phyloP scores from a whole-genome alignment of 2,329 filamentous ascomycete species.

The Epichloe amarillans region DNA sequence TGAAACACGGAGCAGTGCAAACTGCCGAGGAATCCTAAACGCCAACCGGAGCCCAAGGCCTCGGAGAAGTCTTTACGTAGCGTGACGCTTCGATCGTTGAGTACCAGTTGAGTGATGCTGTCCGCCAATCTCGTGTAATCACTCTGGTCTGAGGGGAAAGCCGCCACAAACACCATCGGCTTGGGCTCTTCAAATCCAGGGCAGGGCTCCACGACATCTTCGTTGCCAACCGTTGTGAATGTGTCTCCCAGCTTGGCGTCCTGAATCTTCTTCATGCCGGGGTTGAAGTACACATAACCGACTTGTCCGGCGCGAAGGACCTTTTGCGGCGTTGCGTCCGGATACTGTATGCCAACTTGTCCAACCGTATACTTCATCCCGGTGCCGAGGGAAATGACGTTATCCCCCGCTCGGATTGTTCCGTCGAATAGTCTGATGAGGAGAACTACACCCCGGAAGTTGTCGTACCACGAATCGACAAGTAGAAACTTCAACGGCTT shows the following conservation, averaged over 20 bases:
- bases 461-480: constrained; percentile 97
- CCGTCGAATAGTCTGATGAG: constrained; percentile 89
- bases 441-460: constrained; percentile 84
- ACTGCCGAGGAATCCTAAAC: constrained; percentile 88
- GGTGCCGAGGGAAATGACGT: constrained; percentile 78
- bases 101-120: constrained; percentile 81
- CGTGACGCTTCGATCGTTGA: constrained; percentile 92
- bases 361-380: constrained; percentile 83
- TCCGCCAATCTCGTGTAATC: constrained; percentile 82
- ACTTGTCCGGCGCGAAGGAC: constrained; percentile 82
- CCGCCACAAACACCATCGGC: constrained; percentile 96
- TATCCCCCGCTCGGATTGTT: constrained; percentile 66
- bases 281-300: constrained; percentile 94
- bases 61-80: constrained; percentile 90
- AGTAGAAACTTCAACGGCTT: constrained; percentile 73
- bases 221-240: constrained; percentile 68
- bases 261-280: constrained; percentile 92
- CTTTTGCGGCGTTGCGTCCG: constrained; percentile 68
- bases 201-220: constrained; percentile 64
- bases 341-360: constrained; percentile 95
- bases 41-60: constrained; percentile 85
- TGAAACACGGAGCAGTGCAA: constrained; percentile 98
- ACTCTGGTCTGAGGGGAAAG: constrained; percentile 83
- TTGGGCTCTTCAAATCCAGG: constrained; percentile 96
- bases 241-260: constrained; percentile 96